These are phyloP conservation scores for Lyophyllum shimeji DNA, from an alignment of 768 basidiomycete genomes.

Conservation along the genomic window DNA sequence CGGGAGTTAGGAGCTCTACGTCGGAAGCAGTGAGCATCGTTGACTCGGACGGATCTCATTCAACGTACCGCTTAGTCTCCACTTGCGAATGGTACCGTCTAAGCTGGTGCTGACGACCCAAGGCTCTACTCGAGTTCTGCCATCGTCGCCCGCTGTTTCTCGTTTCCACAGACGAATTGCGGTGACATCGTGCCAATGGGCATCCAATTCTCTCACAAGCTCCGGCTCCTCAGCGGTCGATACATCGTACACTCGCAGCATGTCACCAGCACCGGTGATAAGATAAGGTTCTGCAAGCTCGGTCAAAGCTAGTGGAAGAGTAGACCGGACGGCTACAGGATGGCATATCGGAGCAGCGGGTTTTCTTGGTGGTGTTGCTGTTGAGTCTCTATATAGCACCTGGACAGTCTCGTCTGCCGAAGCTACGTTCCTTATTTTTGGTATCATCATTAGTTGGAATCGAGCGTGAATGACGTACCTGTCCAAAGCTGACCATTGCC, in stretches of 20 bases:
- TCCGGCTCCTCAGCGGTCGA: constrained; percentile 67
- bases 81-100: constrained; percentile 85
- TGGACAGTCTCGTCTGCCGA: constrained; percentile 88
- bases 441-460: background rate
- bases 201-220: constrained; percentile 73
- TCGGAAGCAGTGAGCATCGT: background rate
- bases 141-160: constrained; percentile 40
- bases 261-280: constrained; percentile 82
- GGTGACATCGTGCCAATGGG: constrained; percentile 89
- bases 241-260: constrained; percentile 79
- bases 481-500: constrained; percentile 85
- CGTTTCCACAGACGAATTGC: constrained; percentile 74
- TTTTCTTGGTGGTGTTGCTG: constrained; percentile 25
- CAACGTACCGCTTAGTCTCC: constrained; percentile 66
- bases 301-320: constrained; percentile 69
- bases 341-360: constrained; percentile 56
- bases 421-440: constrained; percentile 43
- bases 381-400: constrained; percentile 46
- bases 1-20: constrained; percentile 42
- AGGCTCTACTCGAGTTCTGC: constrained; percentile 56
- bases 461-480: constrained; percentile 43
- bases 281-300: constrained; percentile 71
- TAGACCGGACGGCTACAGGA: constrained; percentile 63
- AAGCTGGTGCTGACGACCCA: constrained; percentile 85
- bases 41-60: background rate